Conservation (phyloP, 2,329 filamentous ascomycete species). For the Thielaviopsis cerberus region DNA sequence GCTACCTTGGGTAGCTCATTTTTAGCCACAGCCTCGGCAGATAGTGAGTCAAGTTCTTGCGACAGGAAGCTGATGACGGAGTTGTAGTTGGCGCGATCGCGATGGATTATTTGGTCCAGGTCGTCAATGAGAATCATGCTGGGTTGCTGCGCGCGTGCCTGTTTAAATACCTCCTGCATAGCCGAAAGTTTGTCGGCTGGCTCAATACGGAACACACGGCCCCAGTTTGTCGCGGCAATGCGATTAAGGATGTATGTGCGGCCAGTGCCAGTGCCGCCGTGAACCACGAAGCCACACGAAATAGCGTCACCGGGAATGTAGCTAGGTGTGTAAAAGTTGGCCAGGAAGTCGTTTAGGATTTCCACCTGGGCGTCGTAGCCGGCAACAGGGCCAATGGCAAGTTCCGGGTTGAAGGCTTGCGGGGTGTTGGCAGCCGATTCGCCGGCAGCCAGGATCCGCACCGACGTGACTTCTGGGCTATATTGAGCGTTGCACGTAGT, state of each 20-base stretch:
- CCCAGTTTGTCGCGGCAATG: conserved; percentile 52
- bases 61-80: conserved; percentile 32
- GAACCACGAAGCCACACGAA: conserved; percentile 48
- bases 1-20: conserved; percentile 38
- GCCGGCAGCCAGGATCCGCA: conserved; percentile 22
- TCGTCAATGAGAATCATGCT: conserved; percentile 67
- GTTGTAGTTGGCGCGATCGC: conserved; percentile 32
- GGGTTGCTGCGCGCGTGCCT: conserved; percentile 49
- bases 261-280: conserved; percentile 69
- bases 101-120: conserved; percentile 50
- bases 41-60: conserved; percentile 37
- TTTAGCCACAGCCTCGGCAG: conserved; percentile 20
- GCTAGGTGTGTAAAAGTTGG: conserved; percentile 29
- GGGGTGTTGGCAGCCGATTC: conserved; percentile 13
- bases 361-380: conserved; percentile 47
- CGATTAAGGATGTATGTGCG: conserved; percentile 58
- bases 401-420: conserved; percentile 9
- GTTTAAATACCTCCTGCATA: conserved; percentile 50
- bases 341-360: conserved; percentile 48
- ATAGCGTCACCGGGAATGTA: conserved; percentile 17
- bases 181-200: conserved; percentile 35
- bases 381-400: conserved; percentile 33
- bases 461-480: conserved; percentile 20
- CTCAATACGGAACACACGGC: conserved; percentile 43
- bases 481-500: conserved; percentile 18